phyloP scores from a whole-genome alignment of 2,329 filamentous ascomycete genomes.

The Xylariaceae sp. region DNA sequence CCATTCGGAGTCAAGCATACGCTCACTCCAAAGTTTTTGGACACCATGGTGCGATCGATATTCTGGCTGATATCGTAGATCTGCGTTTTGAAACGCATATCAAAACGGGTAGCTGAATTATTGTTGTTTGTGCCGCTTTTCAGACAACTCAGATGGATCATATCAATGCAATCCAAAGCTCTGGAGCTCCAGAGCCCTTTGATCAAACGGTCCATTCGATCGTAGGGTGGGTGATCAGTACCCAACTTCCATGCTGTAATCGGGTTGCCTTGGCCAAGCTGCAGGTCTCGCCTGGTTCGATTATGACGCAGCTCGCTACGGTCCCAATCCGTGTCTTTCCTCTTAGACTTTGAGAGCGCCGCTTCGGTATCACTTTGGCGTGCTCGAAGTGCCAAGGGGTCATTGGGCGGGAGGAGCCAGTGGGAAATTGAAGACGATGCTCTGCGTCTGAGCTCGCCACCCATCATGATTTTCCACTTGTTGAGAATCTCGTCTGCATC shows the following conservation, averaged over 20 bases:
- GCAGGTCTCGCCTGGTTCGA: conserved; percentile 44
- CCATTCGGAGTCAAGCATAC: conserved; percentile 67
- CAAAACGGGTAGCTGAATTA: conserved; percentile 34
- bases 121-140: conserved; percentile 26
- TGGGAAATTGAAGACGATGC: conserved; percentile 60
- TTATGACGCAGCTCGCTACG: conserved; percentile 58
- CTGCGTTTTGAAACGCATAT: conserved; percentile 43
- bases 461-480: conserved; percentile 44
- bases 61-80: conserved; percentile 70
- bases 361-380: conserved; percentile 43
- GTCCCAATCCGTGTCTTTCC: conserved; percentile 45
- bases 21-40: conserved; percentile 50
- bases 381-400: conserved; percentile 49
- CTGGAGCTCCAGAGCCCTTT: conserved; percentile 51
- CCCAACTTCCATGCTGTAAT: conserved; percentile 58
- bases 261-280: conserved; percentile 52
- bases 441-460: conserved; percentile 42
- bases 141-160: conserved; percentile 50
- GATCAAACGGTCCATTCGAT: conserved; percentile 28
- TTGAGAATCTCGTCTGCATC: conserved; percentile 25
- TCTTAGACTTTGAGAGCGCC: conserved; percentile 24
- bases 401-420: conserved; percentile 56
- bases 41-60: conserved; percentile 55
- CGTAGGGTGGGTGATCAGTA: conserved; percentile 36
- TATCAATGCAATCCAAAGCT: conserved; percentile 64